These are phyloP conservation scores for Flaveria ramosissima DNA, from an alignment of 129 eudicot species.

Conservation along the genomic window DNA sequence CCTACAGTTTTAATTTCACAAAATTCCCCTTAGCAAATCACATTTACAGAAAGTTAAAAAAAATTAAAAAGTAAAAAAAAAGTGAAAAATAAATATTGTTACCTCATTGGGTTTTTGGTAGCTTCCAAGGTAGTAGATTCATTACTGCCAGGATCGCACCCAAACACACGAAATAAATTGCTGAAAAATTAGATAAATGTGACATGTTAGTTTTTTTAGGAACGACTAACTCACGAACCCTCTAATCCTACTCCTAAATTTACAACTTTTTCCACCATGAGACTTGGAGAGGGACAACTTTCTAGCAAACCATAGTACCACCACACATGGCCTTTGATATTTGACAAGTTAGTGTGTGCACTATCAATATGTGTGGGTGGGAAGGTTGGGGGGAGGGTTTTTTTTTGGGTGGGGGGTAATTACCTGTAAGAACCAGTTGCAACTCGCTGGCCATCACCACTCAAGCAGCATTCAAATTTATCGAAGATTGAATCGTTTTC, in stretches of 20 bases:
- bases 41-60: not conserved
- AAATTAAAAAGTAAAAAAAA: not conserved
- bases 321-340: too few relatives aligned
- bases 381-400: too few relatives aligned
- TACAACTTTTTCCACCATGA: too few relatives aligned
- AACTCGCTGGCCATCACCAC: slow-evolving; percentile 94
- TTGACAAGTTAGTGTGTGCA: not conserved
- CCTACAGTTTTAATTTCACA: slow-evolving; percentile 39
- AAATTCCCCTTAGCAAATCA: slow-evolving; percentile 5
- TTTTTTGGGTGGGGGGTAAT: not conserved
- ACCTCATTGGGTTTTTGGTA: slow-evolving; percentile 99
- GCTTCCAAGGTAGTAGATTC: slow-evolving; percentile 94
- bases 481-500: slow-evolving; percentile 97
- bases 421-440: slow-evolving; percentile 99
- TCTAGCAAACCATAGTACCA: too few relatives aligned
- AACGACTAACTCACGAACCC: too few relatives aligned
- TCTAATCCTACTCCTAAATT: too few relatives aligned
- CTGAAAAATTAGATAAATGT: slow-evolving; percentile 40
- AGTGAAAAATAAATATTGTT: not conserved
- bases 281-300: too few relatives aligned
- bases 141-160: slow-evolving; percentile 68
- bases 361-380: not conserved
- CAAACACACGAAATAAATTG: slow-evolving; percentile 92
- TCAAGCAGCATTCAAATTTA: slow-evolving; percentile 95
- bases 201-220: not conserved